Evolutionary conservation across 306 rosid genomes (phyloP).

Genomic region (Canavalia ensiformis): DNA sequence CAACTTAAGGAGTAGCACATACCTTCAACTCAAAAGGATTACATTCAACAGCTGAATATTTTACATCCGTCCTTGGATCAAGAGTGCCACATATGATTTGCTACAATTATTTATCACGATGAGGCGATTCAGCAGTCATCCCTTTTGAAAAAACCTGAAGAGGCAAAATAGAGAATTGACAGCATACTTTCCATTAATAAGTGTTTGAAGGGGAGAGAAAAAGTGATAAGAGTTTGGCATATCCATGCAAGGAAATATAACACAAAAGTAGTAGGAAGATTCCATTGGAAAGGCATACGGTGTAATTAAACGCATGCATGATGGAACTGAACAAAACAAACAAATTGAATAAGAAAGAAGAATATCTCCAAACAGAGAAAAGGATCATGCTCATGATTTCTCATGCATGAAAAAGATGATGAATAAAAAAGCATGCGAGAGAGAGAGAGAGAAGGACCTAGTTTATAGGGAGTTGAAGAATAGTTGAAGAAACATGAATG

Average conservation of each 20-base stretch:
- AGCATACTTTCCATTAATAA: background rate
- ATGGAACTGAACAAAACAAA: background rate
- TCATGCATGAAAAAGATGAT: background rate
- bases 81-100: background rate
- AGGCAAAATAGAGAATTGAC: conserved; percentile 1
- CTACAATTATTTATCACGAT: background rate
- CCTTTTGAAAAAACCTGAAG: conserved; percentile 39
- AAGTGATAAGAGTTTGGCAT: background rate
- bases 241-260: background rate
- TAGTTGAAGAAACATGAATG: background rate
- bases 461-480: background rate
- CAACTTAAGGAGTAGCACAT: conserved; percentile 12
- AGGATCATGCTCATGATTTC: background rate
- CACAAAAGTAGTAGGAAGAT: background rate
- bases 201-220: background rate
- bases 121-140: background rate
- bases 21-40: conserved; percentile 27
- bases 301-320: conserved; percentile 12
- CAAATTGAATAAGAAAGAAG: background rate
- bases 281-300: background rate
- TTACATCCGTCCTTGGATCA: background rate
- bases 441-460: conserved; percentile 1
- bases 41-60: background rate
- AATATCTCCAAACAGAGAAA: background rate
- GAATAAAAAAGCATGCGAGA: background rate